Percentiles rank a stretch among this genome's conserved stretches.
phyloP scores from a whole-genome alignment of 495 filamentous ascomycete species.

The Aspergillus hancockii region DNA sequence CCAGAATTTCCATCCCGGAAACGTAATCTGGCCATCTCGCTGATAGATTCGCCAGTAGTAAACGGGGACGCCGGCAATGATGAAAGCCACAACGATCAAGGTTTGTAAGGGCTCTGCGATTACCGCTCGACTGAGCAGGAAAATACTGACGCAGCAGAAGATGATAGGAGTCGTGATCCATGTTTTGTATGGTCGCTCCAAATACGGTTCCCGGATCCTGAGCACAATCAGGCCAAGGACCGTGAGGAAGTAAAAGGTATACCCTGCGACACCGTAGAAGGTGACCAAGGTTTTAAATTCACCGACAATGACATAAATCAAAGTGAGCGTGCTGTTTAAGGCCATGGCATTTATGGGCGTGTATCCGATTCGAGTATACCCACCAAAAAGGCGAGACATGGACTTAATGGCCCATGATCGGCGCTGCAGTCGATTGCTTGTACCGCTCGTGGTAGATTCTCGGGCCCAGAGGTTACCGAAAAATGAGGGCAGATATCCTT shows the following conservation, averaged over 20 bases:
- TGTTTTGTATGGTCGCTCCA: constrained; percentile 87
- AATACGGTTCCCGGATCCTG: constrained; percentile 79
- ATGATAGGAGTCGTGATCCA: constrained; percentile 98
- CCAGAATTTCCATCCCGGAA: constrained; percentile 65
- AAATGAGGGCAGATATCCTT: constrained; percentile 85
- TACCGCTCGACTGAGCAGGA: constrained; percentile 81
- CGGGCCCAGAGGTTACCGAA: constrained; percentile 81
- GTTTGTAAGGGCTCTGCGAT: constrained; percentile 91
- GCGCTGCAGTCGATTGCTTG: constrained; percentile 50
- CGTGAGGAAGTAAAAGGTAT: constrained; percentile 94
- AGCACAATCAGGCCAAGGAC: constrained; percentile 92
- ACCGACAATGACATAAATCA: constrained; percentile 77
- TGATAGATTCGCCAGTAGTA: constrained; percentile 83
- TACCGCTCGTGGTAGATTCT: constrained; percentile 34
- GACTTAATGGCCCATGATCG: constrained; percentile 59
- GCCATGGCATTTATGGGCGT: constrained; percentile 89
- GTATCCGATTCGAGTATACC: constrained; percentile 62
- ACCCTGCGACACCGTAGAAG: constrained; percentile 96
- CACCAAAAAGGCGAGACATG: constrained; percentile 59
- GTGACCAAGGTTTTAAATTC: constrained; percentile 90
- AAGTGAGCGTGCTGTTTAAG: constrained; percentile 72
- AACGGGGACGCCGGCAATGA: constrained; percentile 78
- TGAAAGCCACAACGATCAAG: constrained; percentile 78
- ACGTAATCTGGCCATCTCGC: constrained; percentile 44
- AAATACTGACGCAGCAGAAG: constrained; percentile 96